These are phyloP conservation scores for Byssochlamys sp. DNA, from an alignment of 2,329 filamentous ascomycete species.

Conservation along the genomic window DNA sequence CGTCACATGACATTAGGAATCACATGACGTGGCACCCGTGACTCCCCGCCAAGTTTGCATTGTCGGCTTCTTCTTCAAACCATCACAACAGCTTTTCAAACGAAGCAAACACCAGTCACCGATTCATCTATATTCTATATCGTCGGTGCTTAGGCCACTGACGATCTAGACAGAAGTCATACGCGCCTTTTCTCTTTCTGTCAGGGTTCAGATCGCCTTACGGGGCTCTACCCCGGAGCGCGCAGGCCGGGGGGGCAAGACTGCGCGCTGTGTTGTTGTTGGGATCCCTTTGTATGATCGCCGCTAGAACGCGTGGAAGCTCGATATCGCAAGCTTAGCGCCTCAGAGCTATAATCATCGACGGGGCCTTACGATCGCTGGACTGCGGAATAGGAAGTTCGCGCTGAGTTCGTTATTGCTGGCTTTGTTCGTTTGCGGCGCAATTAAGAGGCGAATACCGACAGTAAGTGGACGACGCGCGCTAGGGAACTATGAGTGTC, in stretches of 20 bases:
- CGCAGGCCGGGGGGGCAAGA: neutral
- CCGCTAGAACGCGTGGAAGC: neutral
- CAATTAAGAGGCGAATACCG: neutral
- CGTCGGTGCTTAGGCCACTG: neutral
- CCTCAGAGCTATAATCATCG: neutral
- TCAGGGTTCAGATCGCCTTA: neutral
- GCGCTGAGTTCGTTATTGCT: neutral
- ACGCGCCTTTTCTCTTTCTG: neutral
- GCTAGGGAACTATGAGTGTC: neutral
- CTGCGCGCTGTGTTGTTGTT: neutral
- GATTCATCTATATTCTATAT: slow-evolving; percentile 1
- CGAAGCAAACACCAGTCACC: slow-evolving; percentile 6
- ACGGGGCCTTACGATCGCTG: neutral
- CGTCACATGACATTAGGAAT: neutral
- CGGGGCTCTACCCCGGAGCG: neutral
- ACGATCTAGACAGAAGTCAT: neutral
- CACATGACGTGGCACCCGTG: neutral
- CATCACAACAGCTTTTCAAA: slow-evolving; percentile 24
- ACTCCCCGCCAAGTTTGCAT: slow-evolving; percentile 22
- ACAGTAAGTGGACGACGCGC: neutral
- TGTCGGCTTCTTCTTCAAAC: slow-evolving; percentile 34
- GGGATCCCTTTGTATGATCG: neutral
- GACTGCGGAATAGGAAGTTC: neutral
- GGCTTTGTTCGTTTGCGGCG: neutral
- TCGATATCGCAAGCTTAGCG: neutral